Evolutionary conservation across 2,329 filamentous ascomycete species (phyloP), one percentile per base, ranked within the genome.

Genomic region (Lasiodiplodia theobromae): DNA sequence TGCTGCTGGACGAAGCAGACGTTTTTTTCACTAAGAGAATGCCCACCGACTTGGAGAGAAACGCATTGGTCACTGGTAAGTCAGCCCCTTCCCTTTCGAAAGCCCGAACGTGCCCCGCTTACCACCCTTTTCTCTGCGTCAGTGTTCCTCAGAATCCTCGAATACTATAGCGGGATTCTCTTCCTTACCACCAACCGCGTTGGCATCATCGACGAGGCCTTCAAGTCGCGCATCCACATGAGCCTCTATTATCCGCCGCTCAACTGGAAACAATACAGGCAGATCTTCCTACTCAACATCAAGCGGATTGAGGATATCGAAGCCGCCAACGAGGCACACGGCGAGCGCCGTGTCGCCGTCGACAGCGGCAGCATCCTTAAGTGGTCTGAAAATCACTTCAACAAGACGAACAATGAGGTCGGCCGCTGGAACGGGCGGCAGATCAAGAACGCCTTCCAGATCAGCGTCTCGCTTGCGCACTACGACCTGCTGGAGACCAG

Each of bases 1-100:
- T 86, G 0, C 77, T 86, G 0, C 76, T 86, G 1, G 85, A 86
- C 72, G 84, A 86, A 70, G 84, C 82, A 11, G 82, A 84, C 49
- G 74, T 79, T 8, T 78, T 78, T 67, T 64, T 76, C 8, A 73
- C 75, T 65, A 68, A 73, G 54, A 70, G 74, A 2, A 10, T 31
- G 2, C 47, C 18, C 37, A 21, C 37, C 49, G 56, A 68, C 21
- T 53, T 63, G 1, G 28, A 44, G 31, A 18, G 56, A 18, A 64
- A 69, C 31, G 52, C 34, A n/a, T 34, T 69, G 10, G 67, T 66
- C 2, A 49, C 67, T 12, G 58, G 67, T 68, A 21, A 56, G 49
- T 21, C 18, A 21, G 23, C 2, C 23, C 23, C 2, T 28, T 10
- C 31, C 23, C 37, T 23, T n/a, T 57, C 21, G 11, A 37, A 11